Evolutionary conservation across 1,284 basidiomycete species (phyloP).

Genomic region (Prillingera fragicola): DNA sequence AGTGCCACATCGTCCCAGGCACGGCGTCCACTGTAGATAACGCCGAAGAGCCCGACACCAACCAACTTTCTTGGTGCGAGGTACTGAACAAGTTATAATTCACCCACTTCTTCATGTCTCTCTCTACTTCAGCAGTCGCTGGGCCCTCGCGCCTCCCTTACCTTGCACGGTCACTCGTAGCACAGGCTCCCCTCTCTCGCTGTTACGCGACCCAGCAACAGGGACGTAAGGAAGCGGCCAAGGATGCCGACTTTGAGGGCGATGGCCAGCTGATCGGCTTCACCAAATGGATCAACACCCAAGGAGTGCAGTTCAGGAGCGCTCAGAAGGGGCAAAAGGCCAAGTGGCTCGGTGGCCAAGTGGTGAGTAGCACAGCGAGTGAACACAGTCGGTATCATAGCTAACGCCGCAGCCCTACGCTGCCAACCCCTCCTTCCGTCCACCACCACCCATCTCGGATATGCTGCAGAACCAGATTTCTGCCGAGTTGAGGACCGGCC

Average conservation of each 20-base stretch:
- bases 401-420: conserved; percentile 37
- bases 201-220: conserved; percentile 2
- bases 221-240: too few relatives aligned
- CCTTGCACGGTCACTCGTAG: not conserved
- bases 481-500: conserved; percentile 19
- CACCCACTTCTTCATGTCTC: conserved; percentile 3
- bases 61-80: too few relatives aligned
- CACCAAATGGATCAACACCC: conserved; percentile 26
- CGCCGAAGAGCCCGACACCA: too few relatives aligned
- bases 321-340: conserved; percentile 29
- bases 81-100: too few relatives aligned
- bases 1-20: conserved; percentile 23
- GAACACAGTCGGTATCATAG: not conserved
- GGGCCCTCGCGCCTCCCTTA: conserved; percentile 25
- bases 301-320: conserved; percentile 26
- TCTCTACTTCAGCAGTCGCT: conserved; percentile 16
- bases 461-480: conserved; percentile 34
- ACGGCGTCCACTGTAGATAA: too few relatives aligned
- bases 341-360: conserved; percentile 40
- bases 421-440: conserved; percentile 44
- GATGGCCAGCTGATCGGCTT: too few relatives aligned
- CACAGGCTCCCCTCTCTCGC: not conserved
- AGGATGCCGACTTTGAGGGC: too few relatives aligned
- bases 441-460: conserved; percentile 45
- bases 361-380: conserved; percentile 27